Evolutionary conservation across 768 basidiomycete genomes (phyloP).

Genomic region (Podaxis sp.): DNA sequence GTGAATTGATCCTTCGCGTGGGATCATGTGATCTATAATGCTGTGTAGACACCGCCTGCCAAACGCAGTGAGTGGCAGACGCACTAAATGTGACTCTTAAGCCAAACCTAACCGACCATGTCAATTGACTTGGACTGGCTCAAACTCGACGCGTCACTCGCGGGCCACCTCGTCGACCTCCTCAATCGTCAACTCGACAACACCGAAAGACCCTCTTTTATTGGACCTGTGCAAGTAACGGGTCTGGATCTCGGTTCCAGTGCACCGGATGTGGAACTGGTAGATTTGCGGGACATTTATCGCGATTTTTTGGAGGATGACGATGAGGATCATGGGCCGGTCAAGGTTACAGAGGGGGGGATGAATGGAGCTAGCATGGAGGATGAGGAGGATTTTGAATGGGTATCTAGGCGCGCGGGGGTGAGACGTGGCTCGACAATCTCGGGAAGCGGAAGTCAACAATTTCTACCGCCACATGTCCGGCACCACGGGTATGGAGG

Average conservation of each 20-base stretch:
- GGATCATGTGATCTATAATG: background rate
- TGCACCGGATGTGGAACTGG: slow-evolving; percentile 84
- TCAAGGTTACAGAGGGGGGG: slow-evolving; percentile 49
- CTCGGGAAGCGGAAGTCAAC: slow-evolving; percentile 57
- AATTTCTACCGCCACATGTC: slow-evolving; percentile 72
- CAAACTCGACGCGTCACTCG: slow-evolving; percentile 72
- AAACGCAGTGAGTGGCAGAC: too few species aligned
- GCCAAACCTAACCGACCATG: slow-evolving; percentile 46
- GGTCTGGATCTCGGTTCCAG: slow-evolving; percentile 85
- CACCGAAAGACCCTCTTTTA: slow-evolving; percentile 84
- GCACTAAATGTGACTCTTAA: background rate
- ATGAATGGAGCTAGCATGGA: slow-evolving; percentile 25
- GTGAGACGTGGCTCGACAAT: slow-evolving; percentile 42
- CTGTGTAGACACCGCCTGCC: too few species aligned
- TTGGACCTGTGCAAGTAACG: slow-evolving; percentile 87
- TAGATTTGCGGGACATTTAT: slow-evolving; percentile 92
- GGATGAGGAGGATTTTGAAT: slow-evolving; percentile 80
- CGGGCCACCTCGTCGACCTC: slow-evolving; percentile 63
- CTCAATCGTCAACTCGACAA: slow-evolving; percentile 78
- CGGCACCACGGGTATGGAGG: slow-evolving; percentile 58
- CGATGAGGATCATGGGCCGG: slow-evolving; percentile 52
- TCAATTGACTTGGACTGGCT: slow-evolving; percentile 96
- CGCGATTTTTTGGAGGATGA: slow-evolving; percentile 91
- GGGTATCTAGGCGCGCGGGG: slow-evolving; percentile 70
- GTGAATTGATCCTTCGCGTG: background rate